Base-by-base conservation (phyloP, 164 flowering plant species). In the Umbilicus rupestris region DNA sequence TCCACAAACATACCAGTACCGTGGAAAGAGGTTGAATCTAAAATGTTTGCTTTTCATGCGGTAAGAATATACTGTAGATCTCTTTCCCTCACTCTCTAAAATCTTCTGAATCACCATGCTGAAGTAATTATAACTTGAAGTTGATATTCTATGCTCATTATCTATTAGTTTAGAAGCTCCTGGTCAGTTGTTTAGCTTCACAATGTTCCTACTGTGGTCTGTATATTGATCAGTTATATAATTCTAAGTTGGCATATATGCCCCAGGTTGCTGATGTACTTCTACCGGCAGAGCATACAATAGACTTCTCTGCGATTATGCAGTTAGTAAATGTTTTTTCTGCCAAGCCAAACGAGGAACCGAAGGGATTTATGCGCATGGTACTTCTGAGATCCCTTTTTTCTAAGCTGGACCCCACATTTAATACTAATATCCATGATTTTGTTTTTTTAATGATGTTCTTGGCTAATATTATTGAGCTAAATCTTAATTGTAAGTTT, bases 1-100 rank as follows among this genome's bases (percentile, higher is more conserved):
- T 80, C 84, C 57, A 68, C 75, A 64, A 83, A 78, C 79, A 69
- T 67, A 63, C 69, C 82, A 58, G 77, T 86, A 68, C 80, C 86
- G 65, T 94, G 96, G 97, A 87, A 80, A 77, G 96, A 86, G 80
- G 92, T 87, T 66, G 98, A 94, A 80, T 66, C 82, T 20, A 86
- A 84, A 73, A 77, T 94, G 83, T 90, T 86, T 79, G 83, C 85
- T 16, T 90, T 94, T 63, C 87, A 89, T 77, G 87, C 75, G 85
- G 98, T 90, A 68, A 84, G 88, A 35, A 42, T 37, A 20, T 50
- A 1, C 20, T 33, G 49, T 37, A 11, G 28, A 7, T 47, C 15
- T 65, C 35, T 44, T 19, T 37, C 17, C 41, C 39, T 20, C 17
- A 16, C 60, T 39, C 30, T 42, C 45, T 28, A 49, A 20, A 22